phyloP scores from a whole-genome alignment of 257 asterid genomes.

The Solanum medicagineum region DNA sequence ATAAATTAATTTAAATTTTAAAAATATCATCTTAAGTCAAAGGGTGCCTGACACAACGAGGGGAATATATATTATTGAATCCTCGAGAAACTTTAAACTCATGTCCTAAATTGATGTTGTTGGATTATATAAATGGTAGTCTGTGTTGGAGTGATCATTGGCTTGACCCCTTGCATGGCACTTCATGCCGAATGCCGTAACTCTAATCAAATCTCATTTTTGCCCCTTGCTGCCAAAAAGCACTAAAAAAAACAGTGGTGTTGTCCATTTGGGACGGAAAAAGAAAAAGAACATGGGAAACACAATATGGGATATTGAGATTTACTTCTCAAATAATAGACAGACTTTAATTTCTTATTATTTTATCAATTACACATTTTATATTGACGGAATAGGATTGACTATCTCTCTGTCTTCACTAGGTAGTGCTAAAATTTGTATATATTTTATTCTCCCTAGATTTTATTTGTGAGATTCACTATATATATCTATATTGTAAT shows the following conservation, averaged over 20 bases:
- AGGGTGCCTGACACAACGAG: too few relatives aligned
- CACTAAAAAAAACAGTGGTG: not conserved
- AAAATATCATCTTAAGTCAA: too few relatives aligned
- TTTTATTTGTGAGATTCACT: too few relatives aligned
- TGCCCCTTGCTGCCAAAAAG: not conserved
- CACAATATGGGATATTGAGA: not conserved
- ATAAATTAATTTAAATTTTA: too few relatives aligned
- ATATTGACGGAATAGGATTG: too few relatives aligned
- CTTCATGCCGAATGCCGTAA: not conserved
- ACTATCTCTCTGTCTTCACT: too few relatives aligned
- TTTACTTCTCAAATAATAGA: too few relatives aligned
- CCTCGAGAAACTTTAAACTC: too few relatives aligned
- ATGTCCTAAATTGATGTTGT: not conserved
- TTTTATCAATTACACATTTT: not conserved
- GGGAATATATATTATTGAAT: too few relatives aligned
- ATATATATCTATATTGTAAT: too few relatives aligned
- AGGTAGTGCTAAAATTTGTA: too few relatives aligned
- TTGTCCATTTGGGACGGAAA: not conserved
- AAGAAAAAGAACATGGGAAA: not conserved
- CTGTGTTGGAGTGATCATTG: conserved; percentile 12
- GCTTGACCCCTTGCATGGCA: not conserved
- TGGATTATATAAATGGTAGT: not conserved
- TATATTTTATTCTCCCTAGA: too few relatives aligned
- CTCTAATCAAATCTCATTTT: not conserved
- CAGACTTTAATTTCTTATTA: not conserved